Conservation (phyloP, 768 basidiomycete species). For the Termitomyces sp. region DNA sequence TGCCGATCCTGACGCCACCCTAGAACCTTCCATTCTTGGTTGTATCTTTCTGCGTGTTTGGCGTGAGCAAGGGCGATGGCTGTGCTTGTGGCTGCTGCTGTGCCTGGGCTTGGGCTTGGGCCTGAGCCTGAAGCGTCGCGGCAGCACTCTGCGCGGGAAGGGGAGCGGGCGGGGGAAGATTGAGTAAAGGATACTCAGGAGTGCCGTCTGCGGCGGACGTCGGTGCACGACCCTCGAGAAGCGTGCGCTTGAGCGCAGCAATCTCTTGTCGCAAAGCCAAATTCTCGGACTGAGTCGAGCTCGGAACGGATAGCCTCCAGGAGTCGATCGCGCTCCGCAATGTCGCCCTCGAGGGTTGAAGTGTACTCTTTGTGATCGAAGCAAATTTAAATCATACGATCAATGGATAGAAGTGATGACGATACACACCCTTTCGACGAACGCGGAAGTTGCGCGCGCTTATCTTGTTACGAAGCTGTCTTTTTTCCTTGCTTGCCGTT, state of each 20-base stretch:
- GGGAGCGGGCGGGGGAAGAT: too few relatives aligned
- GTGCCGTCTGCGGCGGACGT: too few relatives aligned
- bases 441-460: too few relatives aligned
- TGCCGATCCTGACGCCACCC: too few relatives aligned
- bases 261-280: conserved; percentile 73
- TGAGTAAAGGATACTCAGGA: too few relatives aligned
- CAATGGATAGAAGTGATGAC: conserved; percentile 8
- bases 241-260: too few relatives aligned
- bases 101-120: conserved; percentile 13
- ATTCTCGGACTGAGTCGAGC: conserved; percentile 76
- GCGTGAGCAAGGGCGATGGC: conserved; percentile 33
- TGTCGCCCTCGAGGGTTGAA: conserved; percentile 83
- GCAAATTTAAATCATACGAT: conserved; percentile 4
- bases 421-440: conserved; percentile 71
- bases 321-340: conserved; percentile 82
- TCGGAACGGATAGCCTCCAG: conserved; percentile 85
- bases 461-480: too few relatives aligned
- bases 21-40: too few relatives aligned
- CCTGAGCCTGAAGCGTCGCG: conserved; percentile 17
- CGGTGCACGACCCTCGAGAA: too few relatives aligned
- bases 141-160: conserved; percentile 37
- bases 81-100: conserved; percentile 8
- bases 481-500: too few relatives aligned
- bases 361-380: conserved; percentile 72
- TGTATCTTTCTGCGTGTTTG: conserved; percentile 79